Percentiles rank a stretch among this genome's conserved stretches.
Conservation (phyloP, 192 early-diverging fungal species). For the Dimargaris xerosporica region DNA sequence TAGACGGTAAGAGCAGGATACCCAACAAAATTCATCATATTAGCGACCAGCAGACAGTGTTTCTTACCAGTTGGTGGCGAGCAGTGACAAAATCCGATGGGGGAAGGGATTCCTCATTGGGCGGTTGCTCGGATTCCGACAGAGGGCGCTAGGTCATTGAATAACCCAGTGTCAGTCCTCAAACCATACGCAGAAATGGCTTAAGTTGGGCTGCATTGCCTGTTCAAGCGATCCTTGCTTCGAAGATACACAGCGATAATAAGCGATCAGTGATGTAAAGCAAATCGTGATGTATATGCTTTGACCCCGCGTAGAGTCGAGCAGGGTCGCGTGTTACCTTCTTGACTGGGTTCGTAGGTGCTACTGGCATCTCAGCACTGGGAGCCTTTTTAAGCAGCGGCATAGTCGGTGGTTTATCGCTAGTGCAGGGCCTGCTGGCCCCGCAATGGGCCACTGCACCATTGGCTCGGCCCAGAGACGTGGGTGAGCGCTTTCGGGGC, state of each 20-base stretch:
- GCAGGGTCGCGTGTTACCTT: too few species aligned
- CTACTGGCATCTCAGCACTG: too few species aligned
- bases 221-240: neutral
- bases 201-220: too few species aligned
- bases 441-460: too few species aligned
- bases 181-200: too few species aligned
- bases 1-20: neutral
- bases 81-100: constrained; percentile 8
- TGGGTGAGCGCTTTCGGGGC: too few species aligned
- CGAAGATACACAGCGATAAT: neutral
- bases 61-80: neutral
- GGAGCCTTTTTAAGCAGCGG: too few species aligned
- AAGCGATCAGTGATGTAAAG: neutral
- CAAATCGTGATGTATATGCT: neutral
- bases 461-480: too few species aligned
- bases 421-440: too few species aligned
- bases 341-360: too few species aligned
- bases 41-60: neutral
- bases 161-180: neutral
- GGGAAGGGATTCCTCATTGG: neutral
- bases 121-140: neutral
- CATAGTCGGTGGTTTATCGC: too few species aligned
- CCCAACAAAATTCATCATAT: neutral
- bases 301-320: too few species aligned
- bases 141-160: neutral